These are phyloP conservation scores for Ettlia oleoabundans DNA, from an alignment of 139 green algal species.

Conservation along the genomic window DNA sequence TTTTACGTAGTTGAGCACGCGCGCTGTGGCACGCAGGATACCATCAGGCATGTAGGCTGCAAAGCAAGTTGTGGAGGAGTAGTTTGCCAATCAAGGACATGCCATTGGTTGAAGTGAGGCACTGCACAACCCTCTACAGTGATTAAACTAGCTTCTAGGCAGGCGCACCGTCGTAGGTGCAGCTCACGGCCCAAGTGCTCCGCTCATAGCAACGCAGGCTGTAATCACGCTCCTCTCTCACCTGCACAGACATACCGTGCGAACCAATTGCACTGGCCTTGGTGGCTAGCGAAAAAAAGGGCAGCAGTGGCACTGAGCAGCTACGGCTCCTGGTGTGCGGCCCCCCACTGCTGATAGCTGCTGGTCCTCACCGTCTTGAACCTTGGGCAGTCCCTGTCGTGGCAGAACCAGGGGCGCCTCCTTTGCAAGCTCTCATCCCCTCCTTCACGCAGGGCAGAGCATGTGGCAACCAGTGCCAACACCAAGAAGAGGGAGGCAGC, in stretches of 20 bases:
- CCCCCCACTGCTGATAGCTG: too few relatives aligned
- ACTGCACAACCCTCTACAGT: too few relatives aligned
- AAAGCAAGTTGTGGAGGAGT: background rate
- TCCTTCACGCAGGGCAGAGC: background rate
- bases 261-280: background rate
- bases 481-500: too few relatives aligned
- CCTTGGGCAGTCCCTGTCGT: background rate
- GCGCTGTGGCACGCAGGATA: background rate
- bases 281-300: background rate
- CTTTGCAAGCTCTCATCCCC: background rate
- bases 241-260: background rate
- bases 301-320: too few relatives aligned
- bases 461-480: background rate
- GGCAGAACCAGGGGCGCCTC: slow-evolving; percentile 21
- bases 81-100: background rate
- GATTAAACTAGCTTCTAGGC: too few relatives aligned
- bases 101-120: too few relatives aligned
- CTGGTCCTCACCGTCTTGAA: background rate
- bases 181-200: slow-evolving; percentile 22
- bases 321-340: too few relatives aligned
- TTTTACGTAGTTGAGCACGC: background rate
- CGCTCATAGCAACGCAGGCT: slow-evolving; percentile 20
- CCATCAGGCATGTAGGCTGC: slow-evolving; percentile 16
- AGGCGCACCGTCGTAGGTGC: background rate
- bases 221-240: background rate